Base-by-base conservation (phyloP, 2,329 filamentous ascomycete genomes). In the Neofusicoccum ribis region DNA sequence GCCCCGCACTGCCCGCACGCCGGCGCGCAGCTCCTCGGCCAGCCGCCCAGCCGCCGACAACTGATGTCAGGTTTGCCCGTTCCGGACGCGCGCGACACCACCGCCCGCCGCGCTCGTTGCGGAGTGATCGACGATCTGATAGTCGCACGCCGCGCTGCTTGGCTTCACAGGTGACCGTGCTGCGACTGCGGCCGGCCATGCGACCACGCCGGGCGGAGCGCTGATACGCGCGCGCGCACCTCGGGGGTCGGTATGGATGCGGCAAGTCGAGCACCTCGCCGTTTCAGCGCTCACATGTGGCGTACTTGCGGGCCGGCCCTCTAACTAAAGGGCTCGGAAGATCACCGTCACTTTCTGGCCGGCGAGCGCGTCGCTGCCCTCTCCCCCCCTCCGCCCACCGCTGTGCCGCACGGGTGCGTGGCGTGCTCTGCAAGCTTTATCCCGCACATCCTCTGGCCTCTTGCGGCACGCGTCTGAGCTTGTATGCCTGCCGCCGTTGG, bases 391-490 rank as follows among this genome's bases (percentile, higher is more conserved):
- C 34, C 23, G 37, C 23, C 15, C 52, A 9, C 27, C 41, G 56
- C 56, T 60, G 56, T 60, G 56, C 56, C 56, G 56, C 56, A 60
- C 56, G 56, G n/a, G 23, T 60, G 43, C 43, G 56, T 60, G 56
- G 56, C 56, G 56, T 60, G 56, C 56, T 60, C 56, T 60, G 56
- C 56, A 60, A 60, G 56, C 56, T 60, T 60, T 60, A 60, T 60
- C 56, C 56, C 56, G 56, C 43, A 58, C 52, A 47, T 60, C 56
- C 56, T 60, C 56, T 60, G 56, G 56, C 56, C 56, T 60, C 56
- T 47, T 60, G 56, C 56, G 56, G 56, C 56, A 60, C 56, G 56
- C 56, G 56, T 60, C 56, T 60, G 43, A 60, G 56, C 44, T 60
- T 60, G 56, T 60, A 60, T 60, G 56, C 56, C 56, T 60, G 56